Evolutionary conservation across 148 eudicot genomes (phyloP).

Genomic region (Persicaria maculosa): DNA sequence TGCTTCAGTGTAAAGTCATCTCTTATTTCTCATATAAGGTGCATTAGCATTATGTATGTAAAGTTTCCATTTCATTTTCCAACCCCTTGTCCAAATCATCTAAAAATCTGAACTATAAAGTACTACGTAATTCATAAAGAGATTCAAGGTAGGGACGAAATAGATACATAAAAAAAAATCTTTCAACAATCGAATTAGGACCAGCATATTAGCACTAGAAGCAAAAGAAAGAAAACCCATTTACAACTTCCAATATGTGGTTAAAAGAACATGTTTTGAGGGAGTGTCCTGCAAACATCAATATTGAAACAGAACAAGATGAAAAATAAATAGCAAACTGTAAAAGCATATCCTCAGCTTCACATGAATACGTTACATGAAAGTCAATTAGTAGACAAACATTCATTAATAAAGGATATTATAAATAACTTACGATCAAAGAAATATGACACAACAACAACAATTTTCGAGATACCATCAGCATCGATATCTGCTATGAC

Average conservation of each 20-base stretch:
- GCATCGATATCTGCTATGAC: slow-evolving; percentile 95
- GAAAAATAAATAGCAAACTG: not conserved
- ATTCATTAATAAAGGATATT: slow-evolving; percentile 5
- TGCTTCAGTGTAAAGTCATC: too few species aligned
- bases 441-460: slow-evolving; percentile 98
- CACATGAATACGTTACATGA: not conserved
- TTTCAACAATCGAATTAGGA: not conserved
- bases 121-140: too few species aligned
- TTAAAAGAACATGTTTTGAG: not conserved
- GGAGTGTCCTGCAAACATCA: not conserved
- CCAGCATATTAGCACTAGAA: not conserved
- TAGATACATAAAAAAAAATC: not conserved
- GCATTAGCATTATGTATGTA: not conserved
- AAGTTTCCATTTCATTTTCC: not conserved
- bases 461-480: slow-evolving; percentile 91
- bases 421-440: slow-evolving; percentile 92
- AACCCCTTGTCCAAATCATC: not conserved
- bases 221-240: not conserved
- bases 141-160: not conserved
- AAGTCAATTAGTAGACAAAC: not conserved
- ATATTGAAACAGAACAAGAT: not conserved
- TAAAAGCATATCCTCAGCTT: not conserved
- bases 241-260: not conserved
- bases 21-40: too few species aligned
- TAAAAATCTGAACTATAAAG: too few species aligned